phyloP scores from a whole-genome alignment of 345 rosid species.

The Gossypium bickii region DNA sequence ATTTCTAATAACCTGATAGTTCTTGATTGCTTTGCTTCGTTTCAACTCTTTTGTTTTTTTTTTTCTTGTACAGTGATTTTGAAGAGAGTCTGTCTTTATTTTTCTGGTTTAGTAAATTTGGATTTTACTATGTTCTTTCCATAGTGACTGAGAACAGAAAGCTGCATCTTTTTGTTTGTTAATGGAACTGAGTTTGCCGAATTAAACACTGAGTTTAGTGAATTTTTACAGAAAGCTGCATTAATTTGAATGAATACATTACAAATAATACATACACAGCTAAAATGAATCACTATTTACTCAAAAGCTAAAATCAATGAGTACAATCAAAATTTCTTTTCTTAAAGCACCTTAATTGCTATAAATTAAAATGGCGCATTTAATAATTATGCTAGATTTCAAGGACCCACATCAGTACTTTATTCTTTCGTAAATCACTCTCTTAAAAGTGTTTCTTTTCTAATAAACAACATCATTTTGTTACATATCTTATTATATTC shows the following conservation, averaged over 20 bases:
- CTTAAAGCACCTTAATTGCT: not conserved
- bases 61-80: not conserved
- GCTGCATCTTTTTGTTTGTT: not conserved
- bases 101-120: not conserved
- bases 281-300: too few relatives aligned
- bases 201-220: not conserved
- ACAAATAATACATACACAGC: too few relatives aligned
- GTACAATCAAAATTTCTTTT: too few relatives aligned
- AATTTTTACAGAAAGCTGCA: not conserved
- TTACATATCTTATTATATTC: not conserved
- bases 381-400: not conserved
- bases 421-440: not conserved
- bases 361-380: not conserved
- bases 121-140: not conserved
- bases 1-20: not conserved
- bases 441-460: not conserved
- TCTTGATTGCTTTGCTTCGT: not conserved
- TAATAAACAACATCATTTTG: not conserved
- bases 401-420: not conserved
- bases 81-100: not conserved
- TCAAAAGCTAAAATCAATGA: too few relatives aligned
- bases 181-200: constrained; percentile 11
- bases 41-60: not conserved
- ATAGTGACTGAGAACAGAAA: not conserved
- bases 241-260: too few relatives aligned